These are phyloP conservation scores for Tetrahymena thermophila DNA, from an alignment of 73 alveolate genomes.

Conservation along the genomic window DNA sequence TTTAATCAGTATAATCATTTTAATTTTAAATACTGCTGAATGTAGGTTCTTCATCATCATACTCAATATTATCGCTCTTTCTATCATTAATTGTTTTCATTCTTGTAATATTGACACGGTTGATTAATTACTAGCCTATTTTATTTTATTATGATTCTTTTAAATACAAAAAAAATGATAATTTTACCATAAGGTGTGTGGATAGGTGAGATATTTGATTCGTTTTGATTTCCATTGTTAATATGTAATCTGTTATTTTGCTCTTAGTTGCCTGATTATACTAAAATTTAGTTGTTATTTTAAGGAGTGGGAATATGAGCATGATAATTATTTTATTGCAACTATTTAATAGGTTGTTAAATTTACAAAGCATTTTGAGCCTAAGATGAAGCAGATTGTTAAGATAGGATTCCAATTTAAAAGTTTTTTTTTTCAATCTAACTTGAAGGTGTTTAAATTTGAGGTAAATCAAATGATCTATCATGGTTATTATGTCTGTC, in stretches of 20 bases:
- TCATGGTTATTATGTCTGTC: neutral
- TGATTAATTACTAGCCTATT: neutral
- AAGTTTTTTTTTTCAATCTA: neutral
- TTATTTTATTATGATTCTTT: neutral
- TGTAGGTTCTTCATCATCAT: neutral
- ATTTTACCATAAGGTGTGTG: neutral
- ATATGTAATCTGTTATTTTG: neutral
- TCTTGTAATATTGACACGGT: neutral
- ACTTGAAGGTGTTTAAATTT: neutral
- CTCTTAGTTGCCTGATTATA: neutral
- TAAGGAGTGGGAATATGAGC: neutral
- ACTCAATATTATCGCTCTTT: neutral
- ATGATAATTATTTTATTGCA: neutral
- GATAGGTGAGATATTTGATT: neutral
- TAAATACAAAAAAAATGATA: neutral
- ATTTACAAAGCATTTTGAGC: neutral
- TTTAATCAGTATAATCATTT: neutral
- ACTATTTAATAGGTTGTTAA: neutral
- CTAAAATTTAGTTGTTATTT: no score
- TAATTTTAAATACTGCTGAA: neutral
- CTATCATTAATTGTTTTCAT: neutral
- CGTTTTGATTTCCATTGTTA: neutral
- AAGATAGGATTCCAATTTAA: neutral
- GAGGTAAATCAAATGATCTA: neutral
- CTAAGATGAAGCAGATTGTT: neutral